A percentile compares a stretch with the other conserved stretches of the same genome.
phyloP scores from a whole-genome alignment of 2,329 filamentous ascomycete genomes.

The Teratosphaeria nubilosa region DNA sequence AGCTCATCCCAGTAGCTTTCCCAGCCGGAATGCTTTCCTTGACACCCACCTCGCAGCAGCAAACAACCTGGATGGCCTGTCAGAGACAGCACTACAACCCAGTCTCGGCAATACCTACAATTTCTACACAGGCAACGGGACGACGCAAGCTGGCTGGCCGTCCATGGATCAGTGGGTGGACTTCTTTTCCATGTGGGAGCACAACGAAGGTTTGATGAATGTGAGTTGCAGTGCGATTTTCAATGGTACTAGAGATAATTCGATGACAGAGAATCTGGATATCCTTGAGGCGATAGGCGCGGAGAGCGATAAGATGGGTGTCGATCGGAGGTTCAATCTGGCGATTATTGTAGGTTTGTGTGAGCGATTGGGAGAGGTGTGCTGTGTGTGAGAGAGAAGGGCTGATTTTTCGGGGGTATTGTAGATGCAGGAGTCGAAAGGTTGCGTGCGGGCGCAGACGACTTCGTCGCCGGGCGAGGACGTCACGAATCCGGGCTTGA shows the following conservation, averaged over 20 bases:
- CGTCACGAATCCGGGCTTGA: constrained; percentile 36
- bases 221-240: background rate
- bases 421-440: constrained; percentile 35
- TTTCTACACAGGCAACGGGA: background rate
- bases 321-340: background rate
- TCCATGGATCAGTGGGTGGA: background rate
- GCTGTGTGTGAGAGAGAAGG: background rate
- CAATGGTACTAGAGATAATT: background rate
- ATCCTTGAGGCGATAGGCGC: background rate
- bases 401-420: background rate
- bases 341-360: background rate
- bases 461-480: constrained; percentile 27
- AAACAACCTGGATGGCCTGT: background rate
- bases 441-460: constrained; percentile 33
- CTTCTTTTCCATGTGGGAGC: background rate
- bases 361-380: too few species aligned
- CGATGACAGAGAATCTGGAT: background rate
- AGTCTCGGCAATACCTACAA: background rate
- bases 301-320: background rate
- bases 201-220: constrained; percentile 1
- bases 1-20: background rate
- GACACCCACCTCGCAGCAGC: background rate
- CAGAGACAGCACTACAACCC: background rate
- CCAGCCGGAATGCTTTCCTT: background rate
- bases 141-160: background rate